Conservation (phyloP, 495 filamentous ascomycete species). For the Penicillium canariense region DNA sequence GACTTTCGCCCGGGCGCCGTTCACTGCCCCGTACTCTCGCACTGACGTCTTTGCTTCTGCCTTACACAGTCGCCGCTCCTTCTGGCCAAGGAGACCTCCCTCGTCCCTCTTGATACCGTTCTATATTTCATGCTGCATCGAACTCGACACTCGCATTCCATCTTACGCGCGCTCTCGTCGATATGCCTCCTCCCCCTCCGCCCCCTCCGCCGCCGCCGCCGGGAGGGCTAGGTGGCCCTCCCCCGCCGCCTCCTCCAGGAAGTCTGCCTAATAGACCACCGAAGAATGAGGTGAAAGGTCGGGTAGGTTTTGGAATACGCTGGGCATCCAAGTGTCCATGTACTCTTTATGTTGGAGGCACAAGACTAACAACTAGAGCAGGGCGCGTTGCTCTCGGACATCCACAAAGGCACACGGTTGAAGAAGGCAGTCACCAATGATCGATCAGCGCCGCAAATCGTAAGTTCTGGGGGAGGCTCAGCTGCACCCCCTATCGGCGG, state of each 20-base stretch:
- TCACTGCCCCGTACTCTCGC: constrained; percentile 26
- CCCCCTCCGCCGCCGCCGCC: constrained; percentile 55
- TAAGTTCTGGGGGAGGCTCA: constrained; percentile 51
- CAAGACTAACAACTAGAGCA: constrained; percentile 32
- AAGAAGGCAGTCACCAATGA: constrained; percentile 95
- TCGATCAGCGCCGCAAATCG: constrained; percentile 78
- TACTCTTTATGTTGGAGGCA: neutral
- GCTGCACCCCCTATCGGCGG: constrained; percentile 61
- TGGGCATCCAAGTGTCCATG: neutral
- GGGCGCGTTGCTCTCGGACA: constrained; percentile 89
- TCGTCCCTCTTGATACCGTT: constrained; percentile 10
- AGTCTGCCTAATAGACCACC: constrained; percentile 48
- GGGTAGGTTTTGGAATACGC: constrained; percentile 46
- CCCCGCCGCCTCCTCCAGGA: constrained; percentile 62
- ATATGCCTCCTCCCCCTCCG: constrained; percentile 68
- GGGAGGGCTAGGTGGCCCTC: constrained; percentile 64
- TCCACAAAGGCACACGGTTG: constrained; percentile 73
- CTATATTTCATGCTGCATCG: constrained; percentile 3
- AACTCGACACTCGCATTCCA: constrained; percentile 2
- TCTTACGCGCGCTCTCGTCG: constrained; percentile 12
- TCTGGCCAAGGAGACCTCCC: constrained; percentile 20
- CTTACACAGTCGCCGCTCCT: constrained; percentile 17
- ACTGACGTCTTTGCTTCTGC: constrained; percentile 33
- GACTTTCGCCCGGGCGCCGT: constrained; percentile 23
- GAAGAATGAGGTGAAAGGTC: constrained; percentile 46